These are phyloP conservation scores for Beauveria caledonica DNA, from an alignment of 2,329 filamentous ascomycete genomes.

Conservation along the genomic window DNA sequence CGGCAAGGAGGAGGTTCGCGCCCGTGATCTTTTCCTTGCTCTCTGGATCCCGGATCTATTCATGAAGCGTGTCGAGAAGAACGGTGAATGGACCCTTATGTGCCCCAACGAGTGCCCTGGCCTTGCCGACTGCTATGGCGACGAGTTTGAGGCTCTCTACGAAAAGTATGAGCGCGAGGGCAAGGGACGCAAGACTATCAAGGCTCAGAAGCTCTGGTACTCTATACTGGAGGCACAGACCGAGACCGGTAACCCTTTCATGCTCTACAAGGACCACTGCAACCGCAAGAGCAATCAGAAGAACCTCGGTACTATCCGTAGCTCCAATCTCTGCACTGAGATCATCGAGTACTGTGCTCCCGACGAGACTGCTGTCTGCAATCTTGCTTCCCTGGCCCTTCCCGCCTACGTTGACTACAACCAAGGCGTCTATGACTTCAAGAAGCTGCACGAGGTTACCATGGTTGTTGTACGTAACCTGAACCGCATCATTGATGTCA, in stretches of 20 bases:
- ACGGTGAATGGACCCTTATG: conserved; percentile 95
- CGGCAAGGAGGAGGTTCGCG: conserved; percentile 95
- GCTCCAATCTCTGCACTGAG: conserved; percentile 97
- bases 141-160: conserved; percentile 93
- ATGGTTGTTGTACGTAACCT: conserved; percentile 90
- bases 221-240: conserved; percentile 97
- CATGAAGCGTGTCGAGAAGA: conserved; percentile 99
- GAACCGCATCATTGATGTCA: conserved; percentile 97
- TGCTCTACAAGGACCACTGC: conserved; percentile 98
- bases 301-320: conserved; percentile 96
- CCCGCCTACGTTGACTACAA: conserved; percentile 85
- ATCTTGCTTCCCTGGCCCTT: conserved; percentile 87
- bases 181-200: conserved; percentile 81
- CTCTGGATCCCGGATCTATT: conserved; percentile 98
- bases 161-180: conserved; percentile 85
- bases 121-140: conserved; percentile 91
- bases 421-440: conserved; percentile 82
- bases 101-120: conserved; percentile 95
- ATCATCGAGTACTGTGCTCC: conserved; percentile 96
- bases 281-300: conserved; percentile 99
- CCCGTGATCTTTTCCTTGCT: conserved; percentile 94
- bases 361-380: conserved; percentile 98
- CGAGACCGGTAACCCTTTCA: conserved; percentile 97
- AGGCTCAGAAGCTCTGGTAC: conserved; percentile 99
- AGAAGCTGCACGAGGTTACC: conserved; percentile 90